Conservation (phyloP, 2,329 filamentous ascomycete genomes). For the Daldinia sp. region DNA sequence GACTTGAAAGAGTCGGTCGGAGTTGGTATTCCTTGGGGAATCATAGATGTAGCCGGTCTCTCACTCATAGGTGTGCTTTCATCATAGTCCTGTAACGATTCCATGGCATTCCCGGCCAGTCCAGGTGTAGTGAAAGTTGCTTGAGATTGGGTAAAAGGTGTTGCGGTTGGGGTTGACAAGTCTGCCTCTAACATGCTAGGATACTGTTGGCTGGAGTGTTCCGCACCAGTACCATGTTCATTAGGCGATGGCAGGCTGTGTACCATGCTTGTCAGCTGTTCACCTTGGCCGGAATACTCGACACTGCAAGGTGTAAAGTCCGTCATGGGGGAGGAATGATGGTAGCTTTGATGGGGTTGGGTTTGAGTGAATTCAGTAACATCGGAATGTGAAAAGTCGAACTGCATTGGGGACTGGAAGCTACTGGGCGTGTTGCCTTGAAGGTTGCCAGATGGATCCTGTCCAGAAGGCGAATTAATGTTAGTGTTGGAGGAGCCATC, state of each 20-base stretch:
- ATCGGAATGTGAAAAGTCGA: constrained; percentile 42
- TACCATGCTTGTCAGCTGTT: constrained; percentile 23
- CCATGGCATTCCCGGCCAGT: constrained; percentile 37
- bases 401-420: constrained; percentile 46
- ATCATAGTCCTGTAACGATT: constrained; percentile 26
- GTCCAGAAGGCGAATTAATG: constrained; percentile 31
- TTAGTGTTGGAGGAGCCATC: constrained; percentile 33
- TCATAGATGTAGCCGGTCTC: constrained; percentile 32
- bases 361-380: constrained; percentile 36
- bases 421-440: constrained; percentile 33
- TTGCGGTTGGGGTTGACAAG: constrained; percentile 33
- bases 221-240: constrained; percentile 41
- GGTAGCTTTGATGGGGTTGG: constrained; percentile 35
- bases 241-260: constrained; percentile 42
- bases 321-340: constrained; percentile 36
- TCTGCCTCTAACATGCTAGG: constrained; percentile 34
- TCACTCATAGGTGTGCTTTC: constrained; percentile 33
- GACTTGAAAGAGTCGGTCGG: constrained; percentile 59
- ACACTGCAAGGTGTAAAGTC: constrained; percentile 36
- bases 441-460: constrained; percentile 25
- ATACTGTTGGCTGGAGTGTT: constrained; percentile 42
- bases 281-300: constrained; percentile 13
- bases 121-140: constrained; percentile 36
- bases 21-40: constrained; percentile 44
- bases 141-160: constrained; percentile 44